Evolutionary conservation across 352 stramenopile genomes (phyloP).

Genomic region (Pythium rhizo-oryzae): DNA sequence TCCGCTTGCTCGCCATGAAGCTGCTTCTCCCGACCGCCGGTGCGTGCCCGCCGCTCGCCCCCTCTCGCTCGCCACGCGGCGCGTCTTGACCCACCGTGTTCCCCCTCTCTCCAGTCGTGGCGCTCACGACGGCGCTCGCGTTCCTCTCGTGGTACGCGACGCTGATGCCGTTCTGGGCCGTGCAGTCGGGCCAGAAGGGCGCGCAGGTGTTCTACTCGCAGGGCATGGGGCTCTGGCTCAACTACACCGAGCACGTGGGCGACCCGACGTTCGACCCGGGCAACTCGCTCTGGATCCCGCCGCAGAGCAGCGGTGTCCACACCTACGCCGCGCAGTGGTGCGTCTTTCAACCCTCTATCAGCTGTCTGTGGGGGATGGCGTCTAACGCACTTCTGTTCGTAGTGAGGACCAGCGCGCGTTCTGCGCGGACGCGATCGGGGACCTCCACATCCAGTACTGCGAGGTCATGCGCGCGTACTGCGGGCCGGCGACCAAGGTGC

Average conservation of each 20-base stretch:
- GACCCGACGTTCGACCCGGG: constrained; percentile 66
- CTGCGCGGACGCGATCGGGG: constrained; percentile 52
- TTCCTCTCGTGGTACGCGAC: constrained; percentile 70
- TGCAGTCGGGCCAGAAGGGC: constrained; percentile 57
- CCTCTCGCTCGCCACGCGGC: neutral
- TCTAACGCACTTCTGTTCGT: neutral
- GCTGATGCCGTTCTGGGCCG: constrained; percentile 69
- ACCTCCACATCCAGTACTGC: constrained; percentile 79
- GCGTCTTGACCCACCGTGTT: neutral
- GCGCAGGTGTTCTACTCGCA: constrained; percentile 66
- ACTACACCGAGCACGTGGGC: constrained; percentile 80
- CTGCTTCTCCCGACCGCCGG: constrained; percentile 18
- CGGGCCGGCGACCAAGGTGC: constrained; percentile 49
- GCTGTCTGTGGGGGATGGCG: no score
- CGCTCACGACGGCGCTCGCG: constrained; percentile 49
- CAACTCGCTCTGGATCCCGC: constrained; percentile 79
- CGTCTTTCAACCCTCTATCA: constrained; percentile 5
- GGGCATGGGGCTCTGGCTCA: constrained; percentile 80
- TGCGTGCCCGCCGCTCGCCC: constrained; percentile 3
- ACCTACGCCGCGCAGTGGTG: constrained; percentile 70
- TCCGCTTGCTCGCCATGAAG: constrained; percentile 6
- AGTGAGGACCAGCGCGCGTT: constrained; percentile 44
- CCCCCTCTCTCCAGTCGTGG: constrained; percentile 38
- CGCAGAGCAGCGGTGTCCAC: constrained; percentile 57
- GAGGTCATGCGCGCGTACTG: constrained; percentile 77